A percentile compares a stretch with the other conserved stretches of the same genome.
Evolutionary conservation across 169 alveolate genomes (phyloP).

Genomic region (Plasmodium sp.): DNA sequence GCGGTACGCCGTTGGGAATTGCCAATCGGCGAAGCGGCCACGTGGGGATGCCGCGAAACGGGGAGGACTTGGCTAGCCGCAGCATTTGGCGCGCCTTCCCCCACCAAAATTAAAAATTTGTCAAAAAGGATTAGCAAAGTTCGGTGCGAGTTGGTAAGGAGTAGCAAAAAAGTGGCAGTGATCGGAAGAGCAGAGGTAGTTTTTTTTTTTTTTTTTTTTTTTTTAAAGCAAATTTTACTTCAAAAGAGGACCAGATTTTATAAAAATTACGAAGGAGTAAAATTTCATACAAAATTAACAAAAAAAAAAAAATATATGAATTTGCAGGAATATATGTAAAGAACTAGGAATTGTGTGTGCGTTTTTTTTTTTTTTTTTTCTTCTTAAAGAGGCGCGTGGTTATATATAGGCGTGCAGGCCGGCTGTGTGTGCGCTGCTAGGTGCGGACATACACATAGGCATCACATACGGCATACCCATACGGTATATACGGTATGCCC

Average conservation of each 20-base stretch:
- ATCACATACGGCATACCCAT: background rate
- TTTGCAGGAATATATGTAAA: background rate
- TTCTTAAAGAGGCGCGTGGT: background rate
- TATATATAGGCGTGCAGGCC: background rate
- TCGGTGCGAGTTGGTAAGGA: background rate
- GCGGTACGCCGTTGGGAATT: background rate
- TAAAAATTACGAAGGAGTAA: background rate
- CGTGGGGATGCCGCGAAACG: background rate
- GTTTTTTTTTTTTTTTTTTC: background rate
- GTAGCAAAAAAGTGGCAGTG: background rate
- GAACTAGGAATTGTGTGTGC: background rate
- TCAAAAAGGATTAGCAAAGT: background rate
- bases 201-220: background rate
- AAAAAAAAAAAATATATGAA: slow-evolving; percentile 6
- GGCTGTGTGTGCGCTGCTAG: background rate
- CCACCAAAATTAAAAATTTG: background rate
- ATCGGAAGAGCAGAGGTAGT: background rate
- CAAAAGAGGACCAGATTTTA: background rate
- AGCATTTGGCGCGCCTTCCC: background rate
- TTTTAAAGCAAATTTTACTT: background rate
- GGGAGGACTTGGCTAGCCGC: background rate
- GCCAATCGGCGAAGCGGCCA: background rate
- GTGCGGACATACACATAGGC: background rate
- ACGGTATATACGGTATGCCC: background rate
- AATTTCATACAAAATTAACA: slow-evolving; percentile 27